These are phyloP conservation scores for Suillus spraguei DNA, from an alignment of 768 basidiomycete genomes.

Conservation along the genomic window DNA sequence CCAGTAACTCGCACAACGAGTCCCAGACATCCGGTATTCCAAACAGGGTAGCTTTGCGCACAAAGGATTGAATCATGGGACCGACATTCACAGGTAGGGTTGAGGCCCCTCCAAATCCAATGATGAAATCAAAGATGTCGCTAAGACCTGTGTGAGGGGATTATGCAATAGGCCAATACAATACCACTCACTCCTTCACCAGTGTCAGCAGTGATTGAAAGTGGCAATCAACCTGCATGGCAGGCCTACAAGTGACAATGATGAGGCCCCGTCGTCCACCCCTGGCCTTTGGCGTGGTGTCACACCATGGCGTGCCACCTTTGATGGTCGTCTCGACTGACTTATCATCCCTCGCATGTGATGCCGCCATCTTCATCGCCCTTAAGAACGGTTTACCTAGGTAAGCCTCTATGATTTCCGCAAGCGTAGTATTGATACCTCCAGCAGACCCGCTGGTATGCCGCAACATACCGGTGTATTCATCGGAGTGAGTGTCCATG, in stretches of 20 bases:
- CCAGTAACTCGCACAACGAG: neutral
- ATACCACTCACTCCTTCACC: neutral
- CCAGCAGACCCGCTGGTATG: neutral
- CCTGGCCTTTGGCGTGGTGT: neutral
- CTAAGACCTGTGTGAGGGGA: neutral
- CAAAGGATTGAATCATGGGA: neutral
- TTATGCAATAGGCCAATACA: neutral
- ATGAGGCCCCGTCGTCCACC: neutral
- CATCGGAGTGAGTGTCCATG: neutral
- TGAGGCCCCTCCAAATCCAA: constrained; percentile 8
- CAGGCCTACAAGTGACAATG: neutral
- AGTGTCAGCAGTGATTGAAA: neutral
- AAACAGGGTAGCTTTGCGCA: neutral
- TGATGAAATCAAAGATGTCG: constrained; percentile 2
- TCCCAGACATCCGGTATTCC: constrained; percentile 7
- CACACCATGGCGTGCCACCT: neutral
- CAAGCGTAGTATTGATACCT: neutral
- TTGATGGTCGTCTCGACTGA: neutral
- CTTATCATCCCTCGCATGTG: neutral
- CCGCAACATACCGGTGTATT: neutral
- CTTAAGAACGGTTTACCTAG: neutral
- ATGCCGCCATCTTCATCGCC: neutral
- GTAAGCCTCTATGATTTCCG: neutral
- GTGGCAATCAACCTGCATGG: neutral
- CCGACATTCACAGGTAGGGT: neutral